Evolutionary conservation across 2,329 filamentous ascomycete species (phyloP).

Genomic region (Fusarium paranaense): DNA sequence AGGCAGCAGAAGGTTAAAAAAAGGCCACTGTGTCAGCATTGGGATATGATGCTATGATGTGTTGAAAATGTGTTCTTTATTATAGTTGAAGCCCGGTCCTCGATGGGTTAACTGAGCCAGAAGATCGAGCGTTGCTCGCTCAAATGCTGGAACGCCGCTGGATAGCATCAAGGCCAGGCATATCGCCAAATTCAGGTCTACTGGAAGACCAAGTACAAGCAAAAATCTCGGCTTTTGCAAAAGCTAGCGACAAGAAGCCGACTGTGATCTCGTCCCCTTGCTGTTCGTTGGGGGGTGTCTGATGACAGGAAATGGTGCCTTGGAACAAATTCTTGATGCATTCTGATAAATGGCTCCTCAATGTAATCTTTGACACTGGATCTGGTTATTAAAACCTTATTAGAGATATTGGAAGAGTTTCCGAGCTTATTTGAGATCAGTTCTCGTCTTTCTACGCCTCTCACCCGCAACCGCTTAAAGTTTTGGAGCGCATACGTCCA

Average conservation of each 20-base stretch:
- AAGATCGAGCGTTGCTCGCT: background rate
- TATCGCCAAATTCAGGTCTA: background rate
- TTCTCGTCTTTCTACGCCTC: background rate
- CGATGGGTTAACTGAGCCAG: too few relatives aligned
- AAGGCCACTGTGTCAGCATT: too few relatives aligned
- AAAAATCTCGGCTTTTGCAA: background rate
- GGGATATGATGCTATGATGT: too few relatives aligned
- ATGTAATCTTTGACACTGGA: background rate
- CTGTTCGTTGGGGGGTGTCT: background rate
- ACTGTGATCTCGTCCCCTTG: background rate
- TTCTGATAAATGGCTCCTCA: background rate
- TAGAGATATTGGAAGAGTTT: background rate
- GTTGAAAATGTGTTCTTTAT: too few relatives aligned
- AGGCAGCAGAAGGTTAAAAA: too few relatives aligned
- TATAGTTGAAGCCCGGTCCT: too few relatives aligned
- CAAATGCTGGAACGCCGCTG: background rate
- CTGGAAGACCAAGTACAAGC: background rate
- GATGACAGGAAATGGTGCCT: background rate
- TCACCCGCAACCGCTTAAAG: background rate
- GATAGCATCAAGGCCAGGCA: background rate
- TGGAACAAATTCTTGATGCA: background rate
- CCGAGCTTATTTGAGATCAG: background rate
- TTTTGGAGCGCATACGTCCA: background rate
- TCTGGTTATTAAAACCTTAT: rapidly evolving
- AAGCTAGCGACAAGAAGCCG: background rate